A percentile compares a stretch with the other conserved stretches of the same genome.
phyloP scores from a whole-genome alignment of 2,329 filamentous ascomycete genomes.

The Plenodomus lindquistii region DNA sequence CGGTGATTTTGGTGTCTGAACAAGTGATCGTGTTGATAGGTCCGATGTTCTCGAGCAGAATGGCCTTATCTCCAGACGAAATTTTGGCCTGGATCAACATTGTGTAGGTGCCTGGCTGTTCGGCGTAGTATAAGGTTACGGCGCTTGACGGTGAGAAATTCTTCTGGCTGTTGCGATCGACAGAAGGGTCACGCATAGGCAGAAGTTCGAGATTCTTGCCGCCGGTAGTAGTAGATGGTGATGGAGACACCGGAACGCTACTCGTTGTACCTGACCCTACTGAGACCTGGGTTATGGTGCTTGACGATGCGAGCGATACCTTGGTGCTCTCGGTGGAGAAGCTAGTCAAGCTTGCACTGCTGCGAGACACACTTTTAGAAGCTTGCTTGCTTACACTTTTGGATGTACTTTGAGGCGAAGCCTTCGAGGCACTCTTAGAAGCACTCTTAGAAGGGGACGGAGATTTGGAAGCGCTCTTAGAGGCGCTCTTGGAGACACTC shows the following conservation, averaged over 20 bases:
- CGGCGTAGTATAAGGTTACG: neutral
- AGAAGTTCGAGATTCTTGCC: neutral
- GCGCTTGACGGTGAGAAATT: neutral
- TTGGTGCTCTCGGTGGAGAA: neutral
- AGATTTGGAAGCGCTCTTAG: neutral
- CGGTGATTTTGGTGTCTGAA: neutral
- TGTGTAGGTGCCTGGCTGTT: neutral
- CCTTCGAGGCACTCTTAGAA: neutral
- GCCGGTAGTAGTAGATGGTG: neutral
- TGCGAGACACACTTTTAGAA: no score
- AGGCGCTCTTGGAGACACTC: neutral
- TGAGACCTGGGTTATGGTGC: neutral
- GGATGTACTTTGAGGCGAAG: neutral
- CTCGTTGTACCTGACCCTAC: neutral
- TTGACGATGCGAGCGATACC: neutral
- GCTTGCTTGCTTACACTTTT: no score
- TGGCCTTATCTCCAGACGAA: neutral
- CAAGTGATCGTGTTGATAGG: neutral
- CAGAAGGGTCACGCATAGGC: neutral
- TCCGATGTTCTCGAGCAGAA: neutral
- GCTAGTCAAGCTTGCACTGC: neutral
- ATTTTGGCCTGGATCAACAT: neutral
- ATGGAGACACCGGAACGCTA: neutral
- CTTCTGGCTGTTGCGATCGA: neutral
- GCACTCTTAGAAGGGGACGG: neutral